Base-by-base conservation (phyloP, 225 moss, liverwort and hornwort species). In the Polytrichum commune region DNA sequence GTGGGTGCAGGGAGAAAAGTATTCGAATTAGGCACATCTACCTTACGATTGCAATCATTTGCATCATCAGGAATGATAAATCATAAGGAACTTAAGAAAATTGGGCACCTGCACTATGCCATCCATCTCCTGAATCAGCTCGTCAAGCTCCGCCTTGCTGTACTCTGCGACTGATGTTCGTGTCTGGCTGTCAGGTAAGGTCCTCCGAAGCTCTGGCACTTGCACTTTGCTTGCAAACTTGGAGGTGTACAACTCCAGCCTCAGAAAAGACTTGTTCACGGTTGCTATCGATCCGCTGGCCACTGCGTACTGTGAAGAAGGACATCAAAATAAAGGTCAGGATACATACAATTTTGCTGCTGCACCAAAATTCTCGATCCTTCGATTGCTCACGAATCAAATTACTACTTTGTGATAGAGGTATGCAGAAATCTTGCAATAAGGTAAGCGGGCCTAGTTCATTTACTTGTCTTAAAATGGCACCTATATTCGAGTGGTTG, bases 191-290 rank as follows among this genome's bases (percentile, higher is more conserved):
- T 90, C 86, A 54, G 74, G 28, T 18, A 69, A 69, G 25, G 74
- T 75, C 26, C 75, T 80, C 23, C 68, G 80, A 68, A 84, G 82
- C 57, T 84, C 80, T 30, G 76, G 76, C 19, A 88, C 84, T 58
- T 79, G 85, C 64, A 89, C 87, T 54, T 58, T 77, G 55, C 77
- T 83, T 29, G 72, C 2, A 29, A 38, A 10, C 60, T 79, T 68
- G 62, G 88, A 75, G 73, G 92, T 72, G 60, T 83, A 86, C 56
- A 91, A 71, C 81, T 91, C 90, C 62, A 91, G 72, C 63, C 93
- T 78, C 69, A 90, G 65, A 30, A 93, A 74, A 73, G 91, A 77
- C 67, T 89, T 87, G 71, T 86, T 88, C 8, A 92, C 83, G 64
- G 86, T 74, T 28, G 81, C 85, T 64, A 80, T 77, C 5, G 61